Conservation (phyloP, 495 filamentous ascomycete genomes). For the Xylaria castorea region DNA sequence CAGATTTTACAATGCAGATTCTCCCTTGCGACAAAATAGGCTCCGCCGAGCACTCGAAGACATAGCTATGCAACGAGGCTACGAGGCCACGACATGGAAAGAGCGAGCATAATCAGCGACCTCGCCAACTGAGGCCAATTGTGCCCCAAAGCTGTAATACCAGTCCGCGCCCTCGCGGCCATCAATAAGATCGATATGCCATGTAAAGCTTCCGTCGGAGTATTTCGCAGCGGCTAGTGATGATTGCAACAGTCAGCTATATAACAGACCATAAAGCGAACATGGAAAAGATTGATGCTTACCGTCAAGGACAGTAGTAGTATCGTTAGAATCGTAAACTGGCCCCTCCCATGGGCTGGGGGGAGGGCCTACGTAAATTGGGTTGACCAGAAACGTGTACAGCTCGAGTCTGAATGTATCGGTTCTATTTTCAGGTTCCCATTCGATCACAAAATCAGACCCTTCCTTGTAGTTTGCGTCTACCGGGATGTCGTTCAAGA, state of each 20-base stretch:
- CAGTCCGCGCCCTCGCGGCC: constrained; percentile 9
- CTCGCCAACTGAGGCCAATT: constrained; percentile 12
- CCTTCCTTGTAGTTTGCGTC: constrained; percentile 5
- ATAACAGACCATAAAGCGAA: not conserved
- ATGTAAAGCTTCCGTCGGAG: constrained; percentile 5
- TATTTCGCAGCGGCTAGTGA: constrained; percentile 16
- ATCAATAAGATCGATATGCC: constrained; percentile 12
- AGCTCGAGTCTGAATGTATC: constrained; percentile 18
- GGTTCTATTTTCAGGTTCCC: not conserved
- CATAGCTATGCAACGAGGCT: not conserved
- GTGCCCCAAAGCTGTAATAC: constrained; percentile 16
- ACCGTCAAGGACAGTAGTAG: constrained; percentile 18
- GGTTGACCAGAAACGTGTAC: constrained; percentile 7
- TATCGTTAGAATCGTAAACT: constrained; percentile 14
- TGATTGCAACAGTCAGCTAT: not conserved
- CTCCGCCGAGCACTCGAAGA: not conserved
- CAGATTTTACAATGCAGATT: not conserved
- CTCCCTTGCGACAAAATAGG: not conserved
- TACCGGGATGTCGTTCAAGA: constrained; percentile 20
- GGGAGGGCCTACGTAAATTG: not conserved
- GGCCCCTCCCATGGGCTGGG: not conserved
- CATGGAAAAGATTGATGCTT: not conserved
- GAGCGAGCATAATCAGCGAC: constrained; percentile 17
- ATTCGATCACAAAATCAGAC: constrained; percentile 2
- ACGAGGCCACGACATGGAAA: constrained; percentile 5